Conservation (phyloP, 148 eudicot genomes). For the Talinum fruticosum region DNA sequence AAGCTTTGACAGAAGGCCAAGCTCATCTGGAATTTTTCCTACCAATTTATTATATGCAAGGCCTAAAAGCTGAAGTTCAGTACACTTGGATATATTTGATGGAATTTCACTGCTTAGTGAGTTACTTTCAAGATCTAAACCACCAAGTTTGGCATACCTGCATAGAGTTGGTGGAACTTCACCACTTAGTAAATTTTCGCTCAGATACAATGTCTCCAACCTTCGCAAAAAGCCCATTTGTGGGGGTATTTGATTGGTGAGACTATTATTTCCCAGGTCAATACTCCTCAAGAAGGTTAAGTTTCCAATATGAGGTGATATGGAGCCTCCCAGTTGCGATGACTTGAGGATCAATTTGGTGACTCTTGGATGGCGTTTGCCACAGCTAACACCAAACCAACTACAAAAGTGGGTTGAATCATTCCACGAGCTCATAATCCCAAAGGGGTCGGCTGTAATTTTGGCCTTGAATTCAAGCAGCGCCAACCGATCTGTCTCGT, state of each 20-base stretch:
- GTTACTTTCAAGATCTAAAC: slow-evolving; percentile 2
- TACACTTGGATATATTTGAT: slow-evolving; percentile 24
- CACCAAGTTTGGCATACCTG: slow-evolving; percentile 19
- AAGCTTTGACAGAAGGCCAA: slow-evolving; percentile 20
- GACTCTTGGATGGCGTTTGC: slow-evolving; percentile 20
- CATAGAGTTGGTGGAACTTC: slow-evolving; percentile 27
- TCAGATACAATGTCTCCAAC: slow-evolving; percentile 12
- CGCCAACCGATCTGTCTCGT: neutral
- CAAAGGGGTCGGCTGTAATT: neutral
- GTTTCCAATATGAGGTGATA: slow-evolving; percentile 36
- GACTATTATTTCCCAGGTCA: neutral
- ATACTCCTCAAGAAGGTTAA: slow-evolving; percentile 26
- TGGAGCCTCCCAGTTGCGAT: slow-evolving; percentile 13
- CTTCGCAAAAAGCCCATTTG: slow-evolving; percentile 22
- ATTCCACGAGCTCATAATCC: neutral
- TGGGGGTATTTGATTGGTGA: neutral
- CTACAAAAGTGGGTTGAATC: slow-evolving; percentile 23
- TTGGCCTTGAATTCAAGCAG: neutral
- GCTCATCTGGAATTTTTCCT: slow-evolving; percentile 33
- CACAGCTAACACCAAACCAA: slow-evolving; percentile 39
- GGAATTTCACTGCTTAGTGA: slow-evolving; percentile 27
- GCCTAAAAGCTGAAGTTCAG: neutral
- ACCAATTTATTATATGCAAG: slow-evolving; percentile 17
- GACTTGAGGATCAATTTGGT: slow-evolving; percentile 19
- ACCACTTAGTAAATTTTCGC: slow-evolving; percentile 22